Evolutionary conservation across 2,329 filamentous ascomycete species (phyloP), one percentile per base, ranked within the genome.

Genomic region (Paecilomyces fulvus): DNA sequence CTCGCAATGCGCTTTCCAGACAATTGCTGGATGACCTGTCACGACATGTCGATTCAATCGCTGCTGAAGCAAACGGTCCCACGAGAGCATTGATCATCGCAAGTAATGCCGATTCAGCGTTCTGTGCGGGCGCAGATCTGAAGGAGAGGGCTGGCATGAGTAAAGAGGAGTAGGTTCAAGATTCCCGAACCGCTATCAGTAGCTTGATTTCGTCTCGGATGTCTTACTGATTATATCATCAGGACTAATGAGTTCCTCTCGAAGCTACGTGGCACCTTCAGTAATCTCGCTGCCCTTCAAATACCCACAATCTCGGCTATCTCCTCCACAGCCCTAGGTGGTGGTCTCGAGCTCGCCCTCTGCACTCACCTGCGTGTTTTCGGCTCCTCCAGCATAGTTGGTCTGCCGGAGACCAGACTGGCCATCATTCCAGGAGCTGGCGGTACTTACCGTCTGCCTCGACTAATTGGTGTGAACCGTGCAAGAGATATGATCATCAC

Each of bases 401-500:
- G 85, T 0, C 83, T 97, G 4, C 94, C 94, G 1, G 94, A 99
- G 72, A 97, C 94, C 1, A 82, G 92, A 2, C 82, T 99, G 2
- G 94, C 88, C 56, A 99, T 99, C 70, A 88, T 99, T 61, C 94
- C 94, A 2, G 94, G 94, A 58, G 94, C 92, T 1, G 94, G 94
- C 49, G 94, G 92, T 58, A 97, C 92, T 0, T 90, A 90, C 73
- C 86, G 94, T 9, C 84, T 99, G 0, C 90, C 91, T 1, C 82
- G 81, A 8, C 75, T 99, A 20, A 87, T 99, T 61, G 94, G 94
- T 4, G 76, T 88, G 23, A 79, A 81, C 25, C 85, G 91, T 55
- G 94, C 94, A n/a, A 82, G 92, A 53, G 92, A 99, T 72, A 77
- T 97, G 65, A 87, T 97, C 53, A 79, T 97, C 8, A 97, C 92